Percentiles rank a stretch among this genome's conserved stretches.
phyloP scores from a whole-genome alignment of 1,284 basidiomycete genomes.

The Acaromyces ingoldii region DNA sequence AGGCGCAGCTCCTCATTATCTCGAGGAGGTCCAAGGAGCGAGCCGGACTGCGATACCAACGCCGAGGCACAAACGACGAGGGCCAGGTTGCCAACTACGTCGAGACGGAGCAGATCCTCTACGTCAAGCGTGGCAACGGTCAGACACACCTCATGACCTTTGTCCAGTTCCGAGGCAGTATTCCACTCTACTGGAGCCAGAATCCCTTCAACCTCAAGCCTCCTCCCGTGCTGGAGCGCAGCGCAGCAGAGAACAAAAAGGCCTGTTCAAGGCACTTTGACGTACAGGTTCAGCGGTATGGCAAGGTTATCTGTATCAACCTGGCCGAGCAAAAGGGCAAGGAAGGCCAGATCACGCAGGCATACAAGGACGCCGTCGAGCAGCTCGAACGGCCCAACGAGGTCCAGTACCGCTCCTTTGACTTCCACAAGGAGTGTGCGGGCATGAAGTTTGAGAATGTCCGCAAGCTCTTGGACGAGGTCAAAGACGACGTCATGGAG shows the following conservation, averaged over 20 bases:
- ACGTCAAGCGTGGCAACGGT: slow-evolving; percentile 61
- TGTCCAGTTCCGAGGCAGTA: slow-evolving; percentile 15
- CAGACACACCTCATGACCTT: slow-evolving; percentile 13
- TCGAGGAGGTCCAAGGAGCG: slow-evolving; percentile 57
- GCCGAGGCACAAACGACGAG: slow-evolving; percentile 56
- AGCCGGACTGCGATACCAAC: slow-evolving; percentile 58
- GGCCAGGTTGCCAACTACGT: slow-evolving; percentile 68
- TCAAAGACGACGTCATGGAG: slow-evolving; percentile 64
- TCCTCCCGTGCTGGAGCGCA: slow-evolving; percentile 73
- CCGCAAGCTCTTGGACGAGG: slow-evolving; percentile 67
- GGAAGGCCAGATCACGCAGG: slow-evolving; percentile 72
- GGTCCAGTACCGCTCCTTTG: slow-evolving; percentile 59
- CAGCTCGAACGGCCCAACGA: slow-evolving; percentile 54
- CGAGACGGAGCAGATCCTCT: slow-evolving; percentile 84
- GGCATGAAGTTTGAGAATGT: slow-evolving; percentile 95
- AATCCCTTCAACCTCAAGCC: slow-evolving; percentile 71
- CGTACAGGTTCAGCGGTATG: slow-evolving; percentile 63
- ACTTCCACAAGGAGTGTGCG: slow-evolving; percentile 83
- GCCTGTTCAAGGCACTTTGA: slow-evolving; percentile 72
- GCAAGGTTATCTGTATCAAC: slow-evolving; percentile 56
- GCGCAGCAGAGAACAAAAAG: slow-evolving; percentile 66
- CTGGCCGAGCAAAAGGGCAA: slow-evolving; percentile 85
- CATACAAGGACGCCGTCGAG: slow-evolving; percentile 68
- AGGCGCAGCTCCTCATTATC: slow-evolving; percentile 53
- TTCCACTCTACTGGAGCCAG: slow-evolving; percentile 18